Evolutionary conservation across 225 moss, liverwort and hornwort genomes (phyloP), one percentile per base, ranked within the genome.

Genomic region (Neckera pumila): DNA sequence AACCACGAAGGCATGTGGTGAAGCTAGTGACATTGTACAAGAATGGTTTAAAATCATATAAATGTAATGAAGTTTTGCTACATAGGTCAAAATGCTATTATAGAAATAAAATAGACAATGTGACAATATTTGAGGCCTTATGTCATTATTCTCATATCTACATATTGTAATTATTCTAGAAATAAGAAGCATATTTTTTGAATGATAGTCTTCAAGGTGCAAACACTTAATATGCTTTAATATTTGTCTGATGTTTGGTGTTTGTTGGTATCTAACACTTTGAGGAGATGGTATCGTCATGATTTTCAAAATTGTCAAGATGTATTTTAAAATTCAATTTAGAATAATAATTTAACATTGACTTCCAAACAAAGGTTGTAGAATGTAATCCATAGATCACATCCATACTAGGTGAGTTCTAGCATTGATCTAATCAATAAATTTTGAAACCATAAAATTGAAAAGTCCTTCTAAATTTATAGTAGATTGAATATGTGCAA

Each of bases 91-190:
- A 76, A 34, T 77, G 56, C 34, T 54, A 23, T 25, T 6, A 10
- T 25, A 9, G 4, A 15, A 16, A 6, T 21, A 15, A 23, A 36
- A 36, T 6, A 36, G 15, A 25, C 0, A 0, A 25, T n/a, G 9
- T 1, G 0, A 77, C 4, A 15, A 1, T 54, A n/a, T 15, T 15
- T 15, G 15, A 25, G 3, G 10, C 6, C 5, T n/a, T 0, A 10
- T 0, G 0, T 23, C 3, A n/a, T 3, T n/a, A 10, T n/a, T n/a
- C 25, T 22, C 9, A 54, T 36, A 15, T 36, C 2, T 14, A 36
- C 4, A 31, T 49, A 75, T 75, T 6, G 7, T 20, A 10, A 20
- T 33, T 33, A 12, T 20, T 75, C 1, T 49, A 17, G 3, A 19
- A 10, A 74, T 2, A 12, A 49, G 2, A 31, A 33, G 4, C 1